Evolutionary conservation across 306 rosid species (phyloP).

Genomic region (Castanospermum australe): DNA sequence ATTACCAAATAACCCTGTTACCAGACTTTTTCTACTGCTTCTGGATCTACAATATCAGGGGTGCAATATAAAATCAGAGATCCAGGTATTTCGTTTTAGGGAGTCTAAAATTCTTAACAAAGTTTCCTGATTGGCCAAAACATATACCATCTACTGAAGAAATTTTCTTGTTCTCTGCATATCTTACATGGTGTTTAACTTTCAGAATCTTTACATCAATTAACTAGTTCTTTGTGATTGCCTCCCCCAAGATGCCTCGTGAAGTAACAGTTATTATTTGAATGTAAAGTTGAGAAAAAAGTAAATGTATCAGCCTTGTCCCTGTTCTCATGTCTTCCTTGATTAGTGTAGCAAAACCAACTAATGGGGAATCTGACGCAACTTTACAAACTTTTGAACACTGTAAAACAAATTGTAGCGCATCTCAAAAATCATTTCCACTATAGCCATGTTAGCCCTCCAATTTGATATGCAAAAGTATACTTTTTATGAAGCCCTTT

Average conservation of each 20-base stretch:
- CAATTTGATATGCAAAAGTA: too few species aligned
- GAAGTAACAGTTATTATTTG: background rate
- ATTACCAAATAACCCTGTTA: background rate
- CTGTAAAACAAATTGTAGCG: background rate
- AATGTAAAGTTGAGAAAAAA: background rate
- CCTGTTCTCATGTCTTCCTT: background rate
- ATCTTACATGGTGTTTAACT: background rate
- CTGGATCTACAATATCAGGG: background rate
- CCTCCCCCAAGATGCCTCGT: background rate
- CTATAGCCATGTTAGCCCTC: background rate
- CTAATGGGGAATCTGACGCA: background rate
- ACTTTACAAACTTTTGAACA: background rate
- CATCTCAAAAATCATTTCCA: background rate
- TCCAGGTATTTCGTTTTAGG: background rate
- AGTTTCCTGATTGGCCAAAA: conserved; percentile 3
- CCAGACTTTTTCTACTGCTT: background rate
- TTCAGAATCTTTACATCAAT: background rate
- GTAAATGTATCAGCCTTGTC: conserved; percentile 13
- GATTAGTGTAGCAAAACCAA: background rate
- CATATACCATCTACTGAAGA: background rate
- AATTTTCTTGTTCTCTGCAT: background rate
- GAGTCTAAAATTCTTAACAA: conserved; percentile 11
- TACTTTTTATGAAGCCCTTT: too few species aligned
- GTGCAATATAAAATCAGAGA: background rate
- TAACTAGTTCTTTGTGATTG: background rate